These are phyloP conservation scores for Paraphaeosphaeria sporulosa DNA, from an alignment of 2,329 filamentous ascomycete species.

Conservation along the genomic window DNA sequence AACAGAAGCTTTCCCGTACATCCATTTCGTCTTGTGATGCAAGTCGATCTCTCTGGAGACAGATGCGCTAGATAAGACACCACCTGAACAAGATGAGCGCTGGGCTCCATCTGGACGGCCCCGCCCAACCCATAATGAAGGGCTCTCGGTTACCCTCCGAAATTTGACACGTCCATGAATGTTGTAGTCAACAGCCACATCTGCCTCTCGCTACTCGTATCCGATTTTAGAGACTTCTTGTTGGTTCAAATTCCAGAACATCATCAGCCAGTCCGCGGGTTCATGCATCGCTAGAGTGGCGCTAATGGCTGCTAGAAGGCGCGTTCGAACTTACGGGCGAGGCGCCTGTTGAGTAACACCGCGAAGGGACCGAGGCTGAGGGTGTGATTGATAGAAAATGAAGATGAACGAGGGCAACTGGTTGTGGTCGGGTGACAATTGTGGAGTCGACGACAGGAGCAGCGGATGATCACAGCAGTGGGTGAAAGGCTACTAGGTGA, in stretches of 20 bases:
- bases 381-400: background rate
- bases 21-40: background rate
- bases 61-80: background rate
- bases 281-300: background rate
- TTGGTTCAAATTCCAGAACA: background rate
- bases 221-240: background rate
- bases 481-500: background rate
- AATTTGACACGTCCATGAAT: background rate
- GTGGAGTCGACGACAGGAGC: background rate
- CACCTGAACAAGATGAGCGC: background rate
- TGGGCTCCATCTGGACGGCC: background rate
- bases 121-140: background rate
- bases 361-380: background rate
- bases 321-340: background rate
- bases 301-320: constrained; percentile 4
- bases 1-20: background rate
- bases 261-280: background rate
- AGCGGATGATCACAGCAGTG: background rate
- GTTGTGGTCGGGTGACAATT: no score
- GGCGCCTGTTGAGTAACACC: background rate
- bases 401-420: background rate
- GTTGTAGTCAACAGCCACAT: background rate
- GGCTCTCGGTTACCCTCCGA: background rate
- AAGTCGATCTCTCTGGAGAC: background rate
- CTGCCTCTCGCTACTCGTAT: background rate